phyloP scores from a whole-genome alignment of 2,329 filamentous ascomycete species.

The Exophiala oligosperma region DNA sequence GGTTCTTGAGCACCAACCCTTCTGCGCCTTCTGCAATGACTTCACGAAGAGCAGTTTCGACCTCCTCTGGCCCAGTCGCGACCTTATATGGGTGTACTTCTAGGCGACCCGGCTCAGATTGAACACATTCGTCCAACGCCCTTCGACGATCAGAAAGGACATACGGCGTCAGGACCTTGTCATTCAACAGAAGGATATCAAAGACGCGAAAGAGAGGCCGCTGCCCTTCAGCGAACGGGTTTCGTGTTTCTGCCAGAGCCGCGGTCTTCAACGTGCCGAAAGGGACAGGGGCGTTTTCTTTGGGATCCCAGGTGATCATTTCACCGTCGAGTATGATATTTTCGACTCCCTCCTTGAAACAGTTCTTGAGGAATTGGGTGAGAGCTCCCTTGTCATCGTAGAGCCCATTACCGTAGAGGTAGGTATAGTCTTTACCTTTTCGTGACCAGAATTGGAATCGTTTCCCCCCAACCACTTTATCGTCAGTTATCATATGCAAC shows the following conservation, averaged over 20 bases:
- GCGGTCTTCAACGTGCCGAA: constrained; percentile 95
- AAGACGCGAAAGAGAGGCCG: constrained; percentile 84
- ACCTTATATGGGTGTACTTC: constrained; percentile 76
- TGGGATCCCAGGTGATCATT: constrained; percentile 97
- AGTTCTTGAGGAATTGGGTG: constrained; percentile 74
- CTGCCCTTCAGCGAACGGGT: constrained; percentile 64
- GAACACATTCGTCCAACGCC: constrained; percentile 72
- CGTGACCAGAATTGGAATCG: constrained; percentile 89
- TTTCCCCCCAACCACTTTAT: constrained; percentile 65
- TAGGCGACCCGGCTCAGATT: constrained; percentile 69
- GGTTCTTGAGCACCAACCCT: constrained; percentile 91
- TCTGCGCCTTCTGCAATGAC: constrained; percentile 87
- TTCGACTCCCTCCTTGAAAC: constrained; percentile 74
- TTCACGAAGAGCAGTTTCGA: constrained; percentile 76
- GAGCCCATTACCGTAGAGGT: constrained; percentile 80
- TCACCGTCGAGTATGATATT: constrained; percentile 94
- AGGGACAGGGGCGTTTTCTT: constrained; percentile 76
- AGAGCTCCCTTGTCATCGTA: constrained; percentile 73
- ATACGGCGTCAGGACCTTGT: constrained; percentile 74
- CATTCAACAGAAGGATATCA: constrained; percentile 88
- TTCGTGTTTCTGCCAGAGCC: constrained; percentile 75
- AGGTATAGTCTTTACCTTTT: constrained; percentile 94
- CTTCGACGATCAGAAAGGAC: constrained; percentile 76
- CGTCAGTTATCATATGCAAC: constrained; percentile 81
- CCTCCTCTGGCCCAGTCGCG: constrained; percentile 66